phyloP scores from a whole-genome alignment of 352 stramenopile genomes.

The Pythium guiyangense region DNA sequence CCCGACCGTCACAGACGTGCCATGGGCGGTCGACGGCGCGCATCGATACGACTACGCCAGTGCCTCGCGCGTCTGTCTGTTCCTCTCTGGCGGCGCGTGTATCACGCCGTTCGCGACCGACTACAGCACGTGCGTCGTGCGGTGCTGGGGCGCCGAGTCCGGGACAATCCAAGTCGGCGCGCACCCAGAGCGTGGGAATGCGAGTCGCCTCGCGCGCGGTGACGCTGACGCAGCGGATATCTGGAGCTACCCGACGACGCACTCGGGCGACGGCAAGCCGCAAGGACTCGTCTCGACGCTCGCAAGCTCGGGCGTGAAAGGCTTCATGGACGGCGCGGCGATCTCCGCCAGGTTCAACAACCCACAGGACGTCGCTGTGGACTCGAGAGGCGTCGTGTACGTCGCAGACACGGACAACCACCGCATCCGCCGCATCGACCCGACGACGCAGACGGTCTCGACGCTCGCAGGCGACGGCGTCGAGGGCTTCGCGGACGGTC shows the following conservation, averaged over 20 bases:
- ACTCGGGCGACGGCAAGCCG: constrained; percentile 47
- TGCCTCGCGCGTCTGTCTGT: constrained; percentile 83
- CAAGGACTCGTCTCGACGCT: constrained; percentile 91
- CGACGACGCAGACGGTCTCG: constrained; percentile 29
- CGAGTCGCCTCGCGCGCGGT: constrained; percentile 12
- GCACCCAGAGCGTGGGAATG: constrained; percentile 35
- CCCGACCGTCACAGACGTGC: constrained; percentile 89
- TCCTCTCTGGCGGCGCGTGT: constrained; percentile 85
- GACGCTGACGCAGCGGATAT: constrained; percentile 57
- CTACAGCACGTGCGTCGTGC: constrained; percentile 85
- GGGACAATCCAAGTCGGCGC: constrained; percentile 23
- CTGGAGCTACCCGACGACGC: constrained; percentile 46
- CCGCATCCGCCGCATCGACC: constrained; percentile 79
- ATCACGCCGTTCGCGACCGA: constrained; percentile 70
- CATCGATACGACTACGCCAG: constrained; percentile 93
- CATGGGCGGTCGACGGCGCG: constrained; percentile 86
- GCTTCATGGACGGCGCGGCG: constrained; percentile 72
- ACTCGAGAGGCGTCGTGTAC: constrained; percentile 91
- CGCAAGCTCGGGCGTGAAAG: constrained; percentile 71
- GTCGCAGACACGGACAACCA: constrained; percentile 95
- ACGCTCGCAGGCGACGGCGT: constrained; percentile 55
- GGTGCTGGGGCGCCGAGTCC: constrained; percentile 88
- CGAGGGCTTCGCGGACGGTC: constrained; percentile 43
- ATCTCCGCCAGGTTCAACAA: constrained; percentile 78
- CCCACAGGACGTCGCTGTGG: constrained; percentile 89